A percentile compares a stretch with the other conserved stretches of the same genome.
Conservation (phyloP, 2,329 filamentous ascomycete species). For the Fusarium setosum region DNA sequence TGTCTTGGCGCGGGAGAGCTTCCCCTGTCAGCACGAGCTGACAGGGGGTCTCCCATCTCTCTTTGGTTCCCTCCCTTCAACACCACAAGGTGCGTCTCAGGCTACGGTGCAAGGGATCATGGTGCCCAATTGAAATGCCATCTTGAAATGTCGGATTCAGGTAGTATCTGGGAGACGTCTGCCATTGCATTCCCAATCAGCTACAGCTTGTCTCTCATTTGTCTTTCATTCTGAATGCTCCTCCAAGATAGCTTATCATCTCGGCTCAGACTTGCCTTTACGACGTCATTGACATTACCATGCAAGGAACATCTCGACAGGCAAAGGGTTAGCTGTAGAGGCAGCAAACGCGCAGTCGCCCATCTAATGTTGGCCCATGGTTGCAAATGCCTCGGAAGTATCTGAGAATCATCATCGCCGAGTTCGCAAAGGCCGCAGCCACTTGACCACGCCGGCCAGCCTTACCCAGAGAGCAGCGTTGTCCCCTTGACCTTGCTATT, state of each 20-base stretch:
- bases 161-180: conserved; percentile 8
- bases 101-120: conserved; percentile 6
- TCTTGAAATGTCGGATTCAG: conserved; percentile 15
- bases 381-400: conserved; percentile 74
- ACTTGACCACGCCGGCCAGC: conserved; percentile 22
- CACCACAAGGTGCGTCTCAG: conserved; percentile 33
- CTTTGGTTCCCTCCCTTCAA: neutral
- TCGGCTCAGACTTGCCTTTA: conserved; percentile 76
- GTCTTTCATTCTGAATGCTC: neutral
- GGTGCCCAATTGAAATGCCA: neutral
- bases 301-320: conserved; percentile 31
- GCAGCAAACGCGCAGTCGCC: conserved; percentile 61
- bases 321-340: conserved; percentile 55
- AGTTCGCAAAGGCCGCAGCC: conserved; percentile 8
- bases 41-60: neutral
- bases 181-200: no score
- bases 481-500: conserved; percentile 76
- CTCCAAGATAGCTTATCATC: neutral
- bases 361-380: conserved; percentile 30
- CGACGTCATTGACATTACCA: conserved; percentile 58
- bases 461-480: conserved; percentile 61
- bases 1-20: neutral
- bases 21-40: conserved; percentile 9
- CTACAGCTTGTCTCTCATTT: neutral
- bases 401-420: conserved; percentile 79